Conservation (phyloP, 306 rosid genomes). For the Cajanus cajan region DNA sequence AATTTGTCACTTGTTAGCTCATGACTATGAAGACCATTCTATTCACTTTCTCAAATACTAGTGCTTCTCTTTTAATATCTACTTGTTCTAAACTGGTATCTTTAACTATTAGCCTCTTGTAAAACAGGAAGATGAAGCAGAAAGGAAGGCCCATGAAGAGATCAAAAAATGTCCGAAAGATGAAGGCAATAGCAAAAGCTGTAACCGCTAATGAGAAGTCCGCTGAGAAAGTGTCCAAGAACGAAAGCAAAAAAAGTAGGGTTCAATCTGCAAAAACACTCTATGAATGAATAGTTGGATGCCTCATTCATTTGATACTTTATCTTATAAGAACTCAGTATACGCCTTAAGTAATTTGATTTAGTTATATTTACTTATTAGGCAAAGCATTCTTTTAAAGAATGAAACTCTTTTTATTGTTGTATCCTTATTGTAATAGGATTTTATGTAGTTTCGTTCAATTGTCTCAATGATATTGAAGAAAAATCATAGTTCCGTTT, state of each 20-base stretch:
- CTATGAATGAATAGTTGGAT: slow-evolving; percentile 51
- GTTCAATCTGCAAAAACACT: slow-evolving; percentile 74
- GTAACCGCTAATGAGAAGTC: slow-evolving; percentile 56
- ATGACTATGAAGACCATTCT: neutral
- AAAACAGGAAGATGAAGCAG: slow-evolving; percentile 66
- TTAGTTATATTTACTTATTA: slow-evolving; percentile 5
- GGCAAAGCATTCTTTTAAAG: neutral
- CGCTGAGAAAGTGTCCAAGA: slow-evolving; percentile 54
- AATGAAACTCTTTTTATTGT: neutral
- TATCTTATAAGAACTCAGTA: neutral
- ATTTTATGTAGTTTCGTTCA: neutral
- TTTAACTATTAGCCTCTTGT: slow-evolving; percentile 21
- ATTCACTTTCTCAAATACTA: neutral
- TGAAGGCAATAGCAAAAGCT: slow-evolving; percentile 70
- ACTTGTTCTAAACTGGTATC: neutral
- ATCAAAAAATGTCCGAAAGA: slow-evolving; percentile 66
- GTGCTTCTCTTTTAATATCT: neutral
- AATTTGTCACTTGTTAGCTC: neutral
- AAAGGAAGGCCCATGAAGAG: slow-evolving; percentile 89
- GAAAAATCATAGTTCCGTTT: neutral
- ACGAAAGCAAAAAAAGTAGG: slow-evolving; percentile 62
- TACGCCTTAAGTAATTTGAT: neutral
- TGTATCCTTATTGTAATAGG: neutral
- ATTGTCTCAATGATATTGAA: neutral
- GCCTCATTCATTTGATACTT: neutral